Base-by-base conservation (phyloP, 2,329 filamentous ascomycete genomes). In the Penicillium expansum region DNA sequence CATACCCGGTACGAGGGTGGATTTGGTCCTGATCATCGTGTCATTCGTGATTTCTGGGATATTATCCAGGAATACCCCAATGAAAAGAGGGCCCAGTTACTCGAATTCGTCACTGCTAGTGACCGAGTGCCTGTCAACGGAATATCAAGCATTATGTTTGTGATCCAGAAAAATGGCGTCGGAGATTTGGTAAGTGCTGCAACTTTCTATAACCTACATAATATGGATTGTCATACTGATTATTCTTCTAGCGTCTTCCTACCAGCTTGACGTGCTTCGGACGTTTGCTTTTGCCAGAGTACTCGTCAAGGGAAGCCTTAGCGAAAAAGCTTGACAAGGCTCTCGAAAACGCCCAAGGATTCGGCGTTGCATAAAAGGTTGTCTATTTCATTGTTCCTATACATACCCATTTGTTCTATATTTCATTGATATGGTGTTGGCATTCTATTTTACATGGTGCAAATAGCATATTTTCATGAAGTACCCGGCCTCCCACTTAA, bases 241-340 rank as follows among this genome's bases (percentile, higher is more conserved):
- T 48, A 29, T 16, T 41, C 30, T 16, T 58, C 38, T 54, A 76
- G 73, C 71, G 78, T 63, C 71, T 99, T 65, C 94, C 94, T 4
- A 96, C 89, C 5, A 93, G 91, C 59, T 88, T 92, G 68, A 99
- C 94, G 0, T 99, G 94, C 74, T 97, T 96, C 76, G 91, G 93
- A 1, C 92, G 90, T 47, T 76, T 99, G 44, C 76, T 96, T 62
- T 74, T 99, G 59, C 94, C 94, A 1, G 87, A 92, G 74, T 99
- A 97, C 73, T 81, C 77, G 52, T 84, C 84, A 38, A 84, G 80
- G 69, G 86, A 89, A 57, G 84, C 89, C 35, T 71, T 99, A 69
- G 82, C 82, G 71, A 81, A 87, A 75, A 90, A 92, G 68, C 75
- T 99, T 68, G 82, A 80, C n/a, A 86, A 95, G 80, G 94, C 94